A percentile compares a stretch with the other conserved stretches of the same genome.
phyloP scores from a whole-genome alignment of 495 filamentous ascomycete genomes.

The Venustampulla echinocandica region DNA sequence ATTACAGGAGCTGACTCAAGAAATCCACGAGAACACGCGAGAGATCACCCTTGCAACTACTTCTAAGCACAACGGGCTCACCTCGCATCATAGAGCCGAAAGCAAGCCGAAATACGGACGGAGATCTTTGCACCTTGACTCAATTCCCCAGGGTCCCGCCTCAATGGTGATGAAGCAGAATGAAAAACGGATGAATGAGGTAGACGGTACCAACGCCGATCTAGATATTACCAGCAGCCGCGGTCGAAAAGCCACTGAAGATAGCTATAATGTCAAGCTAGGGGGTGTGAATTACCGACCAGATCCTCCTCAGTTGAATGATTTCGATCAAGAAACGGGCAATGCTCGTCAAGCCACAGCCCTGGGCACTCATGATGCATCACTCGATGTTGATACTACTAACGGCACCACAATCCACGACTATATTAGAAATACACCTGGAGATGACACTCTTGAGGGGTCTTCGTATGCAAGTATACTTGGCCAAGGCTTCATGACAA shows the following conservation, averaged over 20 bases:
- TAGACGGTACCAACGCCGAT: background rate
- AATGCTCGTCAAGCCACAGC: background rate
- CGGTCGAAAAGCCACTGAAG: background rate
- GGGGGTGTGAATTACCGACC: background rate
- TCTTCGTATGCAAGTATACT: background rate
- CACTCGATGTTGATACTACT: background rate
- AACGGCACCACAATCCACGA: background rate
- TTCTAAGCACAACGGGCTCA: background rate
- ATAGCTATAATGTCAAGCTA: background rate
- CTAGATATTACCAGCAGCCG: background rate
- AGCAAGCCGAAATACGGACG: background rate
- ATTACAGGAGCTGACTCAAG: background rate
- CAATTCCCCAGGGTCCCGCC: background rate
- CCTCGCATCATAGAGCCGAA: background rate
- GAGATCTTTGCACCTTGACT: background rate
- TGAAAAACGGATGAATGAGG: constrained; percentile 4
- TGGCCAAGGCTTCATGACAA: constrained; percentile 3
- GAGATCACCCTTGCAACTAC: background rate
- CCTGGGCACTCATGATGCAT: background rate
- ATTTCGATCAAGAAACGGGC: background rate
- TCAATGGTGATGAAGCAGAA: constrained; percentile 2
- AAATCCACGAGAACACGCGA: constrained; percentile 2
- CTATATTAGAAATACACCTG: background rate
- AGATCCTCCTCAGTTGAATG: background rate
- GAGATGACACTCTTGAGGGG: background rate